Evolutionary conservation across 1,284 basidiomycete genomes (phyloP).

Genomic region (Heterobasidion annosum): DNA sequence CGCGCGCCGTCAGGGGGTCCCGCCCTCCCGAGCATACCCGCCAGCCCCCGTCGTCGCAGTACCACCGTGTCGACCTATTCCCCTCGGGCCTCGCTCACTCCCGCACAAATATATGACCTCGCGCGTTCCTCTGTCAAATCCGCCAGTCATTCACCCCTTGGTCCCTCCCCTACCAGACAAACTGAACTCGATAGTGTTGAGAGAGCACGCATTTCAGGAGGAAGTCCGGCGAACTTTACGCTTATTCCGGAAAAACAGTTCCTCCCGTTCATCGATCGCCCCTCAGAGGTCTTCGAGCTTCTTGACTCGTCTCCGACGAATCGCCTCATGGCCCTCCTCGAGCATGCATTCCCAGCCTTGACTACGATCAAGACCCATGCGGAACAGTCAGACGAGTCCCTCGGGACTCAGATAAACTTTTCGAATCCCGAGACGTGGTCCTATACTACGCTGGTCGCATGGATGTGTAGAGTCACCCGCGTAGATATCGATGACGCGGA

Average conservation of each 20-base stretch:
- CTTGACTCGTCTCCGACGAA: constrained; percentile 18
- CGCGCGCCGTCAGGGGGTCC: no score
- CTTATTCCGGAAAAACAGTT: constrained; percentile 19
- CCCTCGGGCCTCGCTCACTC: no score
- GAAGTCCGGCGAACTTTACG: constrained; percentile 15
- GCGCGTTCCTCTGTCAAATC: no score
- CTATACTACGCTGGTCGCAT: constrained; percentile 18
- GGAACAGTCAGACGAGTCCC: background rate
- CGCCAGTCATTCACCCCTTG: no score
- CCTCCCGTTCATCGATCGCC: constrained; percentile 24
- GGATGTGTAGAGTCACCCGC: constrained; percentile 19
- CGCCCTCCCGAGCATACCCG: no score
- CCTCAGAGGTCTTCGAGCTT: constrained; percentile 20
- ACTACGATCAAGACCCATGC: constrained; percentile 4
- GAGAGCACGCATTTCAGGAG: no score
- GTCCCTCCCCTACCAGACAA: no score
- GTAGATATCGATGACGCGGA: constrained; percentile 17
- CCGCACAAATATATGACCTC: no score
- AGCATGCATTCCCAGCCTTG: constrained; percentile 19
- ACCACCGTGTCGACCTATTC: no score
- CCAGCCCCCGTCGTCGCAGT: no score
- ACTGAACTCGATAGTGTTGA: no score
- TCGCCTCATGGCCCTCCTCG: constrained; percentile 21
- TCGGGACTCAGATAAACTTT: background rate
- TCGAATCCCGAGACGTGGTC: constrained; percentile 20